Evolutionary conservation across 2,329 filamentous ascomycete genomes (phyloP), one percentile per base, ranked within the genome.

Genomic region (Intubia oerlemansii): DNA sequence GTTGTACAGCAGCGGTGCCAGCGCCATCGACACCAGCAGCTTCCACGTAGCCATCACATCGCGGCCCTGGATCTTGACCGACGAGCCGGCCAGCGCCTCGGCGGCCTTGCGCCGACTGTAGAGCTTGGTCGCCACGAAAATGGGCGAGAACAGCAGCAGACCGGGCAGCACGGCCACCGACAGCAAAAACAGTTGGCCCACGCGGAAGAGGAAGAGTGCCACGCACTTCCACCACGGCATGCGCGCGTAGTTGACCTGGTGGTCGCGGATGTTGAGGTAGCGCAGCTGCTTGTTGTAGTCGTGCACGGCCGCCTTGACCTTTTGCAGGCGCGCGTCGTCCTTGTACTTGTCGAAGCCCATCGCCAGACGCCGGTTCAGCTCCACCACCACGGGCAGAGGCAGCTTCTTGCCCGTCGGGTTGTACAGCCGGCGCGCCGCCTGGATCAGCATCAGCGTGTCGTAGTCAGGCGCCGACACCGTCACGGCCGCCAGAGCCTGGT

Each of bases 41-140:
- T 92, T 92, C 82, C 82, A 92, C 0, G 82, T 91, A 1, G 81
- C 80, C 60, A 91, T 82, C 30, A 92, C 82, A 47, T 92, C 82
- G 34, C 73, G 68, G 14, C 78, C 82, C 45, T 82, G 73, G 32
- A 92, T 68, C 52, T 92, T 92, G 47, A 92, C 82, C 1, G 75
- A 76, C 5, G 79, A 90, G 10, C 74, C 80, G 11, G 80, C 81
- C 33, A 91, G 58, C 3, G 82, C 82, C 49, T 82, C 75, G 43
- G 69, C 71, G 8, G 81, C 80, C 52, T 91, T 91, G 41, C 70
- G 68, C 32, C 67, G 66, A 32, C 78, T 88, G 44, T 90, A 85
- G 32, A 74, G 53, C 48, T 85, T 90, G 24, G 80, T 77, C 8
- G 73, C 73, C 24, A 84, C 69, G 47, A 92, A 91, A 29, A 92